A percentile compares a stretch with the other conserved stretches of the same genome.
These are phyloP conservation scores for Letharia columbiana DNA, from an alignment of 495 filamentous ascomycete genomes.

Conservation along the genomic window DNA sequence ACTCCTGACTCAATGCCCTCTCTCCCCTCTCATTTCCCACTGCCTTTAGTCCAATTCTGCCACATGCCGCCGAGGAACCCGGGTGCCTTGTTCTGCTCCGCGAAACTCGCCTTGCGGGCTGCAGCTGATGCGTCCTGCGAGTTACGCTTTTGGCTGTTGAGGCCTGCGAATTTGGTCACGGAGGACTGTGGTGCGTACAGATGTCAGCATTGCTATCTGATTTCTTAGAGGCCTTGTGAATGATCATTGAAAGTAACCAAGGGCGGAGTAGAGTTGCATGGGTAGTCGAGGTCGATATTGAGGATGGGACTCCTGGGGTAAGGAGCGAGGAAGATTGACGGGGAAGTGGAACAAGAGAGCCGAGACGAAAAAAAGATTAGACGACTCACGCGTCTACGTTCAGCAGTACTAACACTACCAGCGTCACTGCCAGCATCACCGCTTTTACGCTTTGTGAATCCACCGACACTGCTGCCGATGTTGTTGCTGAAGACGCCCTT, in stretches of 20 bases:
- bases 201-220: neutral
- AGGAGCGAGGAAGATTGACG: neutral
- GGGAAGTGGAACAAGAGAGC: conserved; percentile 9
- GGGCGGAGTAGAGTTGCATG: too few relatives aligned
- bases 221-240: neutral
- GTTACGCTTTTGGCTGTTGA: conserved; percentile 46
- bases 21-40: conserved; percentile 12
- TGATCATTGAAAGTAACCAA: neutral
- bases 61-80: conserved; percentile 46
- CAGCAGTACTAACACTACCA: conserved; percentile 7
- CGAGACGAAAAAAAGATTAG: conserved; percentile 1
- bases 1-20: neutral
- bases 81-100: conserved; percentile 38
- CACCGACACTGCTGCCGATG: conserved; percentile 7
- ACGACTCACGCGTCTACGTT: conserved; percentile 22
- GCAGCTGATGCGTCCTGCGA: conserved; percentile 33
- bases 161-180: conserved; percentile 36
- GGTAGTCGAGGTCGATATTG: conserved; percentile 8
- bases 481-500: conserved; percentile 18
- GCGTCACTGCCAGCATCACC: neutral
- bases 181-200: conserved; percentile 19
- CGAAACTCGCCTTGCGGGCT: conserved; percentile 40
- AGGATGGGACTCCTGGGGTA: neutral
- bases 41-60: conserved; percentile 32
- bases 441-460: neutral